Evolutionary conservation across 1,284 basidiomycete species (phyloP).

Genomic region (Laetiporus sulphureus): DNA sequence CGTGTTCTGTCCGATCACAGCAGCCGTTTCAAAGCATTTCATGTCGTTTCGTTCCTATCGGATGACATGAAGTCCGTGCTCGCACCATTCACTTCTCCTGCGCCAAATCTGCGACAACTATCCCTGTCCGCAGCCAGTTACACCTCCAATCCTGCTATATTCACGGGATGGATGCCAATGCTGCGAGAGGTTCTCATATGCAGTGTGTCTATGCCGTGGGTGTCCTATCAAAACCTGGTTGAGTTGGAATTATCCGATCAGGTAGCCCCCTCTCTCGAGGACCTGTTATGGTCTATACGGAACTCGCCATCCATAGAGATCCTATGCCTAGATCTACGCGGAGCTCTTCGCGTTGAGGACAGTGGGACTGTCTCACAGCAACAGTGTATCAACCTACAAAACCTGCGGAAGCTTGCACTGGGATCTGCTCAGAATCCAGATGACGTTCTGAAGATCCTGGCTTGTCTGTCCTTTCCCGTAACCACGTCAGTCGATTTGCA

Average conservation of each 20-base stretch:
- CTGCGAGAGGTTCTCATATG: neutral
- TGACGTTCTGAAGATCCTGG: constrained; percentile 1
- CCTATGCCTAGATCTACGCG: neutral
- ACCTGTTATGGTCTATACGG: constrained; percentile 2
- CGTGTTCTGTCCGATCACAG: neutral
- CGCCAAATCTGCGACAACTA: neutral
- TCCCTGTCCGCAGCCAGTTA: neutral
- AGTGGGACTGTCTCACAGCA: neutral
- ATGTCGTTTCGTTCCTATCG: neutral
- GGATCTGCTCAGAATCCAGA: neutral
- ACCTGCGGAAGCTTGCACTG: neutral
- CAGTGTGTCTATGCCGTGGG: constrained; percentile 1
- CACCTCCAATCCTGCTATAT: neutral
- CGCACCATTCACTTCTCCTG: neutral
- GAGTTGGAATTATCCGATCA: neutral
- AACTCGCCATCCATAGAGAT: neutral
- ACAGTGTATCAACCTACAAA: neutral
- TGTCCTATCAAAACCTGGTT: neutral
- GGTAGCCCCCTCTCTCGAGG: neutral
- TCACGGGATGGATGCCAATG: constrained; percentile 1
- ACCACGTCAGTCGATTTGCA: neutral
- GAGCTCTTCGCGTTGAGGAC: neutral
- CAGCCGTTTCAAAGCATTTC: constrained; percentile 1
- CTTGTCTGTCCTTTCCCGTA: neutral
- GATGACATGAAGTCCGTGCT: constrained; percentile 2